These are phyloP conservation scores for Prosopis cineraria DNA, from an alignment of 306 rosid species.

Conservation along the genomic window DNA sequence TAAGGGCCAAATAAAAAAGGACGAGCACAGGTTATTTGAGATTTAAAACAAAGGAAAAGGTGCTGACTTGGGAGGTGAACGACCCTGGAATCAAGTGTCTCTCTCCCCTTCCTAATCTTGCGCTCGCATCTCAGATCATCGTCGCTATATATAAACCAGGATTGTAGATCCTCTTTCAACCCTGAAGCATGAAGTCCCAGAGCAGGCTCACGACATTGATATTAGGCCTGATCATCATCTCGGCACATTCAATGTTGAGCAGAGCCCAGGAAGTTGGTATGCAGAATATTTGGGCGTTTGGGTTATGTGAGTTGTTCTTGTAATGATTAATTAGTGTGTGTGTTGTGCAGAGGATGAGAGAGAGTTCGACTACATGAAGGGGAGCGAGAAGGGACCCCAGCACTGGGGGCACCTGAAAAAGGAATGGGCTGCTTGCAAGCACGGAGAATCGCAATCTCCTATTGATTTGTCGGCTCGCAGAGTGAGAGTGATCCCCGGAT, in stretches of 20 bases:
- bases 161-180: too few relatives aligned
- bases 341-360: slow-evolving; percentile 62
- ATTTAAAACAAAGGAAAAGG: too few relatives aligned
- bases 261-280: slow-evolving; percentile 77
- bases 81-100: background rate
- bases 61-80: too few relatives aligned
- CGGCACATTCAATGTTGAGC: slow-evolving; percentile 30
- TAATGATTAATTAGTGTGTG: background rate
- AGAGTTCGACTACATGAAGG: slow-evolving; percentile 55
- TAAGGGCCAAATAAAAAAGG: too few relatives aligned
- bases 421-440: slow-evolving; percentile 64
- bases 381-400: slow-evolving; percentile 55
- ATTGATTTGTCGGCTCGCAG: slow-evolving; percentile 54
- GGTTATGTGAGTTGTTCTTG: background rate
- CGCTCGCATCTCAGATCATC: background rate
- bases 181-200: slow-evolving; percentile 45
- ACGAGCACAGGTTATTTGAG: background rate
- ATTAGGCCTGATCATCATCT: slow-evolving; percentile 15
- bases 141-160: background rate
- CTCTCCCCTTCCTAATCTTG: too few relatives aligned
- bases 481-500: slow-evolving; percentile 42
- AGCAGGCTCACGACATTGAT: slow-evolving; percentile 24
- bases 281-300: background rate
- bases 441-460: slow-evolving; percentile 71
- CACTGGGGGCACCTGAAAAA: slow-evolving; percentile 61